These are phyloP conservation scores for Cryphonectria naterciae DNA, from an alignment of 2,329 filamentous ascomycete species.

Conservation along the genomic window DNA sequence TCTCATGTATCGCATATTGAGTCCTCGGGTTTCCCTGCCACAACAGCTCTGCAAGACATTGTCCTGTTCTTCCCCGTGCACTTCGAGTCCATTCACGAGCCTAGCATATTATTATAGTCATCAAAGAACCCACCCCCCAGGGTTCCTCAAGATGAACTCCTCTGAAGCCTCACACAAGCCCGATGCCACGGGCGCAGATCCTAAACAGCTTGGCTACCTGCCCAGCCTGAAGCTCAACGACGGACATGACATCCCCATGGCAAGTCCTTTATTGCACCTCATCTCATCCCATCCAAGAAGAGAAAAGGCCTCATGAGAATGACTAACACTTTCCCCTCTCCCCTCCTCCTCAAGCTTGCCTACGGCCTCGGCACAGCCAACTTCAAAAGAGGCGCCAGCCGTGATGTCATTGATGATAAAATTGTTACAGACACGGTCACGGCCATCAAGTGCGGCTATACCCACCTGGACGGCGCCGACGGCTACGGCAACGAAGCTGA, in stretches of 20 bases:
- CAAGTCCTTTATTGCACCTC: slow-evolving; percentile 39
- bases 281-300: neutral
- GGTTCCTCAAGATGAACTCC: slow-evolving; percentile 46
- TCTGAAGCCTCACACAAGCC: slow-evolving; percentile 44
- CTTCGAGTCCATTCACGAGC: neutral
- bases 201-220: slow-evolving; percentile 49
- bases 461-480: slow-evolving; percentile 66
- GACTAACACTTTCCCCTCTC: neutral
- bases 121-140: neutral
- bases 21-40: neutral
- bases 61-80: neutral
- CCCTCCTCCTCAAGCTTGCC: slow-evolving; percentile 54
- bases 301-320: neutral
- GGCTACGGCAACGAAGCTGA: slow-evolving; percentile 70
- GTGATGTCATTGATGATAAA: slow-evolving; percentile 58
- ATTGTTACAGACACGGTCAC: slow-evolving; percentile 55
- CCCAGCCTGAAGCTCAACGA: slow-evolving; percentile 73
- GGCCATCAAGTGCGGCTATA: slow-evolving; percentile 65
- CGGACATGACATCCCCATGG: slow-evolving; percentile 72
- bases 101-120: neutral
- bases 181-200: slow-evolving; percentile 43
- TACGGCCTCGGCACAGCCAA: slow-evolving; percentile 74
- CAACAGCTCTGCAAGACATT: neutral
- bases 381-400: slow-evolving; percentile 54
- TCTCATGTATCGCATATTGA: neutral